A percentile compares a stretch with the other conserved stretches of the same genome.
Conservation (phyloP, 129 eudicot species). For the Erigeron canadensis region DNA sequence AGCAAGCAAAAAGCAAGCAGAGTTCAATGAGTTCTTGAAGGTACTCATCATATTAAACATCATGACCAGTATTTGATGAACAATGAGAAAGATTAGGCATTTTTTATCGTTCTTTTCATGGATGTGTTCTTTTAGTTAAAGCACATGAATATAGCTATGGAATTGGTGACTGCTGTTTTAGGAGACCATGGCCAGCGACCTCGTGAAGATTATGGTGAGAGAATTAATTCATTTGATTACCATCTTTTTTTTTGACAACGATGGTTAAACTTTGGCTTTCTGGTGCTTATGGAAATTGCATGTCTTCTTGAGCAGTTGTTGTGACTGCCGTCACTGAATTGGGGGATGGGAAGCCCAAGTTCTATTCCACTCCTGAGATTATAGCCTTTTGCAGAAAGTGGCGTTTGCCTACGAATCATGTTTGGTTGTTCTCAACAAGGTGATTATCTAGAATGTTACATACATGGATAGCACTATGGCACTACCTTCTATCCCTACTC, state of each 20-base stretch:
- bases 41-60: constrained; percentile 32
- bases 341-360: constrained; percentile 87
- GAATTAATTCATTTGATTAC: constrained; percentile 10
- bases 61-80: constrained; percentile 13
- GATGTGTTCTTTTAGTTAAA: constrained; percentile 45
- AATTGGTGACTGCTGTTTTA: constrained; percentile 93
- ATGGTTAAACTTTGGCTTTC: not conserved
- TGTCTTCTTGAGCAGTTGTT: constrained; percentile 58
- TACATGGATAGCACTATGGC: not conserved
- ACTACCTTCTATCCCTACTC: not conserved
- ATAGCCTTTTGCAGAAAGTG: constrained; percentile 93
- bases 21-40: constrained; percentile 88
- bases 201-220: constrained; percentile 81
- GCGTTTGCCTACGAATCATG: constrained; percentile 96
- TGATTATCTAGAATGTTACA: constrained; percentile 29
- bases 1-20: constrained; percentile 81
- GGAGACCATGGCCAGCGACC: constrained; percentile 99
- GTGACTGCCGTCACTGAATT: constrained; percentile 94
- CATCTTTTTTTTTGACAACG: not conserved
- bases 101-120: constrained; percentile 14
- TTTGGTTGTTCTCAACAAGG: constrained; percentile 98
- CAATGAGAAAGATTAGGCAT: not conserved
- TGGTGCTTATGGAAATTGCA: constrained; percentile 24
- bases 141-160: constrained; percentile 91
- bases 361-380: constrained; percentile 92